Percentiles rank a stretch among this genome's conserved stretches.
phyloP scores from a whole-genome alignment of 2,329 filamentous ascomycete genomes.

The Pseudopithomyces maydicus region DNA sequence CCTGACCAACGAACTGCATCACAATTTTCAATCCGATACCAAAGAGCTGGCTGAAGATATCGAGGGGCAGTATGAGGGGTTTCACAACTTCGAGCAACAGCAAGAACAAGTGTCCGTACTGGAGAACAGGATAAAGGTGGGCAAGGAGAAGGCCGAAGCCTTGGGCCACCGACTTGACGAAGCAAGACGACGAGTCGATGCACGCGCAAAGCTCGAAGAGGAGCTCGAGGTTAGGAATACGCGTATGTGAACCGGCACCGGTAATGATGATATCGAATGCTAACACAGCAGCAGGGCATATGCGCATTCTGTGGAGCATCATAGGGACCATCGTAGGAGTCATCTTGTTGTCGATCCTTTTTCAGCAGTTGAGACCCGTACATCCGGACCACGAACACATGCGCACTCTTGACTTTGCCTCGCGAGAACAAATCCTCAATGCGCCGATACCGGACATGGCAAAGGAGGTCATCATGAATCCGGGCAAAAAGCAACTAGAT shows the following conservation, averaged over 20 bases:
- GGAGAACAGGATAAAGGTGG: slow-evolving; percentile 64
- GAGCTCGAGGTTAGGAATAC: slow-evolving; percentile 70
- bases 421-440: slow-evolving; percentile 28
- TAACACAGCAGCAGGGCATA: slow-evolving; percentile 46
- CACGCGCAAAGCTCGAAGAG: slow-evolving; percentile 69
- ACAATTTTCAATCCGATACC: slow-evolving; percentile 65
- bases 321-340: slow-evolving; percentile 51
- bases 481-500: slow-evolving; percentile 10
- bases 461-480: slow-evolving; percentile 37
- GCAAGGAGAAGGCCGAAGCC: slow-evolving; percentile 63
- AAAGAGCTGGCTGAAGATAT: slow-evolving; percentile 65
- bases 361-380: slow-evolving; percentile 36
- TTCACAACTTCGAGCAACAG: slow-evolving; percentile 69
- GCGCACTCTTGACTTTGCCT: slow-evolving; percentile 18
- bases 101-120: slow-evolving; percentile 66
- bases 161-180: slow-evolving; percentile 68
- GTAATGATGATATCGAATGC: slow-evolving; percentile 15
- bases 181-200: slow-evolving; percentile 67
- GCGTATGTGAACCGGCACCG: slow-evolving; percentile 24
- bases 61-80: slow-evolving; percentile 62
- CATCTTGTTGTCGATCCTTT: slow-evolving; percentile 53
- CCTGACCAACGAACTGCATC: slow-evolving; percentile 63
- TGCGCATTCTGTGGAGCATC: slow-evolving; percentile 68
- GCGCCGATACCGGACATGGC: slow-evolving; percentile 39
- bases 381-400: slow-evolving; percentile 13